Evolutionary conservation across 148 eudicot species (phyloP).

Genomic region (Chenopodium suecicum): DNA sequence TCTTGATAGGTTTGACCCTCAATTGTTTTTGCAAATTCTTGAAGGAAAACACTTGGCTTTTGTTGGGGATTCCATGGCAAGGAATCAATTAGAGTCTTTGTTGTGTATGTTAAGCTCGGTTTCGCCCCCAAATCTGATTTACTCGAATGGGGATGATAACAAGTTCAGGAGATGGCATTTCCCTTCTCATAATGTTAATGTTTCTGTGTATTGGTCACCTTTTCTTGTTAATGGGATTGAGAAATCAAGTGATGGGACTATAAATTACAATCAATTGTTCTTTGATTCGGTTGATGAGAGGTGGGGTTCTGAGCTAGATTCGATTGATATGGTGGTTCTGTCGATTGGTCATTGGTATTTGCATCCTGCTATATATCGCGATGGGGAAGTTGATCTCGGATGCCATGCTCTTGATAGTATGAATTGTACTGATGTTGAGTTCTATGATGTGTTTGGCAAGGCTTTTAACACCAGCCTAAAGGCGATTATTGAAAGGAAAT

Average conservation of each 20-base stretch:
- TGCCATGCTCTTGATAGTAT: conserved; percentile 55
- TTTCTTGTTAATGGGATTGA: conserved; percentile 75
- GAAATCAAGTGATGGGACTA: conserved; percentile 34
- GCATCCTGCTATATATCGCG: conserved; percentile 66
- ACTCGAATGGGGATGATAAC: conserved; percentile 61
- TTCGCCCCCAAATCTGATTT: conserved; percentile 53
- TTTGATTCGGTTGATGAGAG: conserved; percentile 67
- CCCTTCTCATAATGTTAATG: conserved; percentile 52
- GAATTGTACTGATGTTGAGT: conserved; percentile 62
- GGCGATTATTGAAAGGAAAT: conserved; percentile 41
- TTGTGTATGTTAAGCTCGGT: conserved; percentile 67
- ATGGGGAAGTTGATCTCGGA: conserved; percentile 54
- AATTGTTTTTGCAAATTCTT: conserved; percentile 48
- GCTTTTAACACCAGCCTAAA: conserved; percentile 65
- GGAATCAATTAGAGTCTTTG: conserved; percentile 88
- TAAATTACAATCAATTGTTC: conserved; percentile 46
- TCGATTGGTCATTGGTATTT: conserved; percentile 93
- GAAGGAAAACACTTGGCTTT: conserved; percentile 74
- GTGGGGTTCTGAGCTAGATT: conserved; percentile 68
- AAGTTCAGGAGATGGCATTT: conserved; percentile 78
- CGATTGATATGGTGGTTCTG: conserved; percentile 69
- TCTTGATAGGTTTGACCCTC: conserved; percentile 70
- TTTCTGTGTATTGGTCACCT: conserved; percentile 87
- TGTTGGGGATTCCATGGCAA: conserved; percentile 93
- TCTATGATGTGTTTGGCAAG: conserved; percentile 64